Evolutionary conservation across 805 yeast genomes (phyloP).

Genomic region (Komagataella kurtzmanii): DNA sequence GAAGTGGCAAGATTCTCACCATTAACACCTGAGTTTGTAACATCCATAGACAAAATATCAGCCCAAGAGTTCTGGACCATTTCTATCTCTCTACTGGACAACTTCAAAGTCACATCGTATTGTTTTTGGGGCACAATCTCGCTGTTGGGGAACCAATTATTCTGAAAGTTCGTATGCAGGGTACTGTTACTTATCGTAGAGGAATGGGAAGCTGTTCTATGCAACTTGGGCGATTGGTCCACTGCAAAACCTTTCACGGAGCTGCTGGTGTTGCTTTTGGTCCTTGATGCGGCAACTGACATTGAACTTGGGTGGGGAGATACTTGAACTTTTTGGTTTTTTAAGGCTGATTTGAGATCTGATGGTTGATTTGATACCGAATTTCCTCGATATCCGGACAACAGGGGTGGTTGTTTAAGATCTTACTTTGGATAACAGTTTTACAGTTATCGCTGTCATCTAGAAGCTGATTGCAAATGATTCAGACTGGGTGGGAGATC

Average conservation of each 20-base stretch:
- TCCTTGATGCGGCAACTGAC: not conserved
- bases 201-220: conserved; percentile 2
- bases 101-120: conserved; percentile 10
- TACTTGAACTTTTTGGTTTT: not conserved
- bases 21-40: not conserved
- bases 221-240: not conserved
- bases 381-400: not conserved
- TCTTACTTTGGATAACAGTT: not conserved
- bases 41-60: conserved; percentile 15
- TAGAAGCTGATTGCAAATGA: no score
- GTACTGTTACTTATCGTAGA: conserved; percentile 15
- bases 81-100: conserved; percentile 26
- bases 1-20: not conserved
- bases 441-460: not conserved
- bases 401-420: not conserved
- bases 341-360: not conserved
- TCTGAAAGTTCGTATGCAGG: conserved; percentile 13
- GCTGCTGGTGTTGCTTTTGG: not conserved
- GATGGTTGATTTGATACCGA: not conserved
- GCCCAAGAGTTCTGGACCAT: conserved; percentile 33
- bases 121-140: conserved; percentile 12
- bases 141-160: conserved; percentile 20
- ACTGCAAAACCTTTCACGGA: not conserved
- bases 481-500: no score
- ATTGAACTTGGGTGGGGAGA: not conserved